A percentile compares a stretch with the other conserved stretches of the same genome.
These are phyloP conservation scores for Rhododendron ovatum DNA, from an alignment of 148 eudicot species.

Conservation along the genomic window DNA sequence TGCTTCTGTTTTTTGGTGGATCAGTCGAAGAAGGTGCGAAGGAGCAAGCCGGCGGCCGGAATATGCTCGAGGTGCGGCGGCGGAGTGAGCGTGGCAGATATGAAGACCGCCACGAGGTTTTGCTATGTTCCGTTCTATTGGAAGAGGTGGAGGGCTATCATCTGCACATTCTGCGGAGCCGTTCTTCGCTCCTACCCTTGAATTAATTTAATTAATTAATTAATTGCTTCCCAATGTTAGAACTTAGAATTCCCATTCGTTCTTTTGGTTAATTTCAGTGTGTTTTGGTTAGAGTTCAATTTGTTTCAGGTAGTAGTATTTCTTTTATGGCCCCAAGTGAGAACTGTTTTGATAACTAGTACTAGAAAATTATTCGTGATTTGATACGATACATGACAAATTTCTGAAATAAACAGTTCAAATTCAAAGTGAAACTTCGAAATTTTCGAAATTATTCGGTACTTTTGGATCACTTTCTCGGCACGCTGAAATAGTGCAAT, in stretches of 20 bases:
- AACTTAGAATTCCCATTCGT: not conserved
- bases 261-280: not conserved
- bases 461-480: not conserved
- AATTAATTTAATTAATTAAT: not conserved
- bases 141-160: constrained; percentile 70
- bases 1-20: constrained; percentile 78
- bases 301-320: not conserved
- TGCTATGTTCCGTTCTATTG: constrained; percentile 71
- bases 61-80: constrained; percentile 73
- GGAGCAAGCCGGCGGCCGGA: constrained; percentile 77
- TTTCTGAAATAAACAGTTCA: no score
- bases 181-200: constrained; percentile 52
- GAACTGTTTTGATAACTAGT: not conserved
- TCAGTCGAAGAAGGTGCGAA: constrained; percentile 52
- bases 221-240: not conserved
- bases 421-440: no score
- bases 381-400: no score
- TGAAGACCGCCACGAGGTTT: constrained; percentile 77
- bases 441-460: not conserved
- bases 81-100: constrained; percentile 75
- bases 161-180: constrained; percentile 87
- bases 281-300: not conserved
- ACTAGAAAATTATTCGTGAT: no score
- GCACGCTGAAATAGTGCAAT: not conserved
- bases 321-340: not conserved